Evolutionary conservation across 2,329 filamentous ascomycete genomes (phyloP), one percentile per base, ranked within the genome.

Genomic region (Alternaria triticina): DNA sequence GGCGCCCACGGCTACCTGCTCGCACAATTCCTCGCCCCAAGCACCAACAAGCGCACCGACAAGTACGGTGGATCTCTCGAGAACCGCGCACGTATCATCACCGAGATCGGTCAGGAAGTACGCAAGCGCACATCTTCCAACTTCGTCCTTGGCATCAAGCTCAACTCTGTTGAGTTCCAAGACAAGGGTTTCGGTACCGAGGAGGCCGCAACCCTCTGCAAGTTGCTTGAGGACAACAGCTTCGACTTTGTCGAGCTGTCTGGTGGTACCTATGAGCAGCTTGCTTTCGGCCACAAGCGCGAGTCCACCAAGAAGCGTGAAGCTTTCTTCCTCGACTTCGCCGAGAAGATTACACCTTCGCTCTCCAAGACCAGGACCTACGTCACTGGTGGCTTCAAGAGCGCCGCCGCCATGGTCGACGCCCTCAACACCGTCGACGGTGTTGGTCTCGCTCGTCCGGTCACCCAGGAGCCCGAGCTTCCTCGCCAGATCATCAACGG

Each of bases 241-340:
- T 86, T 88, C 55, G 83, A 87, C 74, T 86, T 87, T 67, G 86
- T 89, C 12, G 87, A 89, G 77, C 80, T 90, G 0, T 85, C 82
- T 0, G 88, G 88, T 12, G 88, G 88, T 8, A 90, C 87, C 0
- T 89, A 88, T 69, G 84, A 90, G 75, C 75, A 80, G 17, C 71
- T 86, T 0, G 86, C 82, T 0, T 87, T 88, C 65, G 69, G 68
- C 2, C 85, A 87, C 71, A 81, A 83, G 76, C 80, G 83, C 52
- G 87, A 89, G 46, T 84, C 81, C 15, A 88, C 86, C 12, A 82
- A 82, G 75, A 84, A 85, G 77, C 80, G 86, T 5, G 87, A 88
- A 70, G 83, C 85, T 2, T 89, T 88, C 81, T 89, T 89, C 81
- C 72, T 88, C 47, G 86, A 88, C 5, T 88, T 88, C 64, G 87